Evolutionary conservation across 1,284 basidiomycete species (phyloP).

Genomic region (Austroboletus niveus): DNA sequence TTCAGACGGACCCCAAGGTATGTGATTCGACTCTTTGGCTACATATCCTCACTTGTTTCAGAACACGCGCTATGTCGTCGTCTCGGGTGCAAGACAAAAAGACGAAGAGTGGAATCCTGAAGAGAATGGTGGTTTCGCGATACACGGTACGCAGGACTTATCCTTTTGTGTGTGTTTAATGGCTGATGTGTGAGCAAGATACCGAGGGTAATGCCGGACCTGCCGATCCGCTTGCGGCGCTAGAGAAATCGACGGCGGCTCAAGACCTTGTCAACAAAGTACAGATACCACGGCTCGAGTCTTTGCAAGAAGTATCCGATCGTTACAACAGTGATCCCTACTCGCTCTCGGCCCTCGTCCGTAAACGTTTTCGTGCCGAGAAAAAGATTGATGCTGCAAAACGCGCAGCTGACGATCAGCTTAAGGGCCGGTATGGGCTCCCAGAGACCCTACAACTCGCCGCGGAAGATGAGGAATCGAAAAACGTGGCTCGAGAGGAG

Average conservation of each 20-base stretch:
- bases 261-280: slow-evolving; percentile 70
- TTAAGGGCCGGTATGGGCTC: slow-evolving; percentile 75
- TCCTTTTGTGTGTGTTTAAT: no score
- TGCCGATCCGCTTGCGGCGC: slow-evolving; percentile 78
- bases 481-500: slow-evolving; percentile 56
- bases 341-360: slow-evolving; percentile 65
- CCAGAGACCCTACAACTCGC: slow-evolving; percentile 60
- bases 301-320: slow-evolving; percentile 72
- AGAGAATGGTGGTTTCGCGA: slow-evolving; percentile 90
- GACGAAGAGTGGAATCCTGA: slow-evolving; percentile 95
- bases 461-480: slow-evolving; percentile 55
- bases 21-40: background rate
- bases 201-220: slow-evolving; percentile 66
- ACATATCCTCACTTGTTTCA: slow-evolving; percentile 32
- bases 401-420: slow-evolving; percentile 60
- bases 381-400: slow-evolving; percentile 77
- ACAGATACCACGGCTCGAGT: slow-evolving; percentile 73
- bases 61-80: slow-evolving; percentile 95
- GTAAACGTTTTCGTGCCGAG: slow-evolving; percentile 81
- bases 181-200: slow-evolving; percentile 41
- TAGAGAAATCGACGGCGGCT: slow-evolving; percentile 86
- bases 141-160: slow-evolving; percentile 61
- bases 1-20: slow-evolving; percentile 95
- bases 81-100: slow-evolving; percentile 86
- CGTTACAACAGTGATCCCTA: slow-evolving; percentile 85